These are phyloP conservation scores for Penicillium taxi DNA, from an alignment of 495 filamentous ascomycete genomes.

Conservation along the genomic window DNA sequence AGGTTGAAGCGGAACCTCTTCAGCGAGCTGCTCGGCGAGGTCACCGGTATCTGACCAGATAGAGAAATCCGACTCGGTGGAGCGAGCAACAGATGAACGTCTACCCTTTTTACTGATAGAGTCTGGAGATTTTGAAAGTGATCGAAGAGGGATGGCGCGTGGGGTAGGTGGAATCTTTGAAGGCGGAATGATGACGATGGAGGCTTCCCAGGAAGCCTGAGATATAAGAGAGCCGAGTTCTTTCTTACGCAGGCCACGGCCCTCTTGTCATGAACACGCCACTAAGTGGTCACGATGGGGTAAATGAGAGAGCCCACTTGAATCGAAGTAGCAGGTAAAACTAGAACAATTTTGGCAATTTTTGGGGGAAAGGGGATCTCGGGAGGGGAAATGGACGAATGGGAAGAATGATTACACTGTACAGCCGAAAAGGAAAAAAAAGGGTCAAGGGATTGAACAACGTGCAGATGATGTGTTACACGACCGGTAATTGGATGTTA, in stretches of 20 bases:
- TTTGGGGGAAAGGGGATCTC: background rate
- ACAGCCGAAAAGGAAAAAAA: background rate
- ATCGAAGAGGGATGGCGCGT: constrained; percentile 50
- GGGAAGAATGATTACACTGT: too few relatives aligned
- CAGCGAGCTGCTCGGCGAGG: constrained; percentile 79
- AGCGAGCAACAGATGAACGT: constrained; percentile 48
- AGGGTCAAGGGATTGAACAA: too few relatives aligned
- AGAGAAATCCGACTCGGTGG: constrained; percentile 63
- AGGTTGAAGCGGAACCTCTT: constrained; percentile 69
- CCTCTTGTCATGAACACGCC: background rate
- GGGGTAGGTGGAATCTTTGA: constrained; percentile 45
- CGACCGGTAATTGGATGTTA: too few relatives aligned
- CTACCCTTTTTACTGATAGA: constrained; percentile 41
- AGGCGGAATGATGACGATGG: constrained; percentile 54
- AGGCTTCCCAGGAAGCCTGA: too few relatives aligned
- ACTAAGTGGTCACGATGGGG: background rate
- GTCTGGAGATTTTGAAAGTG: constrained; percentile 38
- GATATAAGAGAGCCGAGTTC: too few relatives aligned
- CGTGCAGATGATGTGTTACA: too few relatives aligned
- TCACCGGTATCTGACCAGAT: constrained; percentile 90
- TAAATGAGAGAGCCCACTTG: too few relatives aligned
- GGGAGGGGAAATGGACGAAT: background rate
- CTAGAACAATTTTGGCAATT: too few relatives aligned
- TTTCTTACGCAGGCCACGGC: too few relatives aligned
- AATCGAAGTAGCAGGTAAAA: too few relatives aligned